phyloP scores from a whole-genome alignment of 345 rosid genomes.

The Gossypium rotundifolium region DNA sequence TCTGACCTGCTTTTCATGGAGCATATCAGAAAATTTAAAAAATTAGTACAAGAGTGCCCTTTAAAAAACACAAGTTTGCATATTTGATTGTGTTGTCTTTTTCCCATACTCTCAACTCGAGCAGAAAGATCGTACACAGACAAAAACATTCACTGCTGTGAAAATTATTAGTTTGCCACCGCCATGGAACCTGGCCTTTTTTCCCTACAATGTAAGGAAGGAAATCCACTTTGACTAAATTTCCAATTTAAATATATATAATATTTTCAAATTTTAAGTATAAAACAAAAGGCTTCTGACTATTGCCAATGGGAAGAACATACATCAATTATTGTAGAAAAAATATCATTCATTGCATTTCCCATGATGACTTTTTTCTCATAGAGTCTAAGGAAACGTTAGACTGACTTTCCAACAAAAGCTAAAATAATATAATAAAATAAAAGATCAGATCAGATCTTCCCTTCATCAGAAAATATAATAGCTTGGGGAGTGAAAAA shows the following conservation, averaged over 20 bases:
- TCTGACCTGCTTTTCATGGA: conserved; percentile 35
- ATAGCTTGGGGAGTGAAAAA: background rate
- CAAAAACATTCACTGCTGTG: conserved; percentile 1
- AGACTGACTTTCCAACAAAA: background rate
- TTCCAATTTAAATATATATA: background rate
- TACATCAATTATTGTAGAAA: background rate
- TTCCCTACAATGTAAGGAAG: background rate
- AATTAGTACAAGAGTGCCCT: background rate
- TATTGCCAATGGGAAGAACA: background rate
- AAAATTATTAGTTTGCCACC: background rate
- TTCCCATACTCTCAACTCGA: background rate
- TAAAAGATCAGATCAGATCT: background rate
- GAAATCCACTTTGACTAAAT: background rate
- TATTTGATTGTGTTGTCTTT: background rate
- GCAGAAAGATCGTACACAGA: background rate
- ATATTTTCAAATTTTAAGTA: background rate
- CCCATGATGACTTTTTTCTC: background rate
- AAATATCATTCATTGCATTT: background rate
- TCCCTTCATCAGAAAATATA: background rate
- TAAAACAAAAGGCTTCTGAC: background rate
- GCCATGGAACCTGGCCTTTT: background rate
- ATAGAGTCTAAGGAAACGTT: background rate
- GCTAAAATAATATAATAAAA: background rate
- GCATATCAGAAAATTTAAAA: background rate
- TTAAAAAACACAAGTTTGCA: background rate